These are phyloP conservation scores for Cercospora zeae-maydis DNA, from an alignment of 2,329 filamentous ascomycete species.

Conservation along the genomic window DNA sequence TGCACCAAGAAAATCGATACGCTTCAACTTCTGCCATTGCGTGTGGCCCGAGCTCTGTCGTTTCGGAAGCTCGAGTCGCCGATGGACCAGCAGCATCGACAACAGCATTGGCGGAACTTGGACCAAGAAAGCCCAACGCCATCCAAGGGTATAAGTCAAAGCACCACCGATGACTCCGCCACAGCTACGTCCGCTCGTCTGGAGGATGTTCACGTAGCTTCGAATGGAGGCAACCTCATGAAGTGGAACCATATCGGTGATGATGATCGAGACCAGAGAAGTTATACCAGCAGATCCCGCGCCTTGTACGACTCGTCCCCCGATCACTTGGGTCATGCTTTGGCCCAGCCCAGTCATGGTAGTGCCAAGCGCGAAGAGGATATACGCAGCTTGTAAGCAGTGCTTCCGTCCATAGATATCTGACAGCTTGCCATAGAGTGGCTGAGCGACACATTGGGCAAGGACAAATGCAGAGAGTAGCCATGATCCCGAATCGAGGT, in stretches of 20 bases:
- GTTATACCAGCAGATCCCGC: constrained; percentile 46
- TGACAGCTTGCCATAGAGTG: constrained; percentile 45
- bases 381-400: constrained; percentile 41
- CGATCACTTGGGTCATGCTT: constrained; percentile 41
- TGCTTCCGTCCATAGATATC: constrained; percentile 46
- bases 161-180: constrained; percentile 59
- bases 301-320: constrained; percentile 43
- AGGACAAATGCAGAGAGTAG: constrained; percentile 45
- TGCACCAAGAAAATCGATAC: constrained; percentile 60
- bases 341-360: constrained; percentile 39
- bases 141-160: constrained; percentile 60
- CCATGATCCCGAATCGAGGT: constrained; percentile 43
- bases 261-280: constrained; percentile 46
- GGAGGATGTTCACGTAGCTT: constrained; percentile 51
- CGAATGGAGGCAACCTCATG: constrained; percentile 49
- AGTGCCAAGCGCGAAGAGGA: constrained; percentile 43
- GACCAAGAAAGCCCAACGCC: constrained; percentile 61
- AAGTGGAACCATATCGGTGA: constrained; percentile 49
- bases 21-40: constrained; percentile 40
- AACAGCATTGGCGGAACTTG: constrained; percentile 55
- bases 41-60: constrained; percentile 8
- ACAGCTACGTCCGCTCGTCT: constrained; percentile 49
- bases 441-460: constrained; percentile 42
- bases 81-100: constrained; percentile 49
- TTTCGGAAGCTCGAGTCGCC: constrained; percentile 24